These are phyloP conservation scores for Candida gigantensis DNA, from an alignment of 1,139 yeast species.

Conservation along the genomic window DNA sequence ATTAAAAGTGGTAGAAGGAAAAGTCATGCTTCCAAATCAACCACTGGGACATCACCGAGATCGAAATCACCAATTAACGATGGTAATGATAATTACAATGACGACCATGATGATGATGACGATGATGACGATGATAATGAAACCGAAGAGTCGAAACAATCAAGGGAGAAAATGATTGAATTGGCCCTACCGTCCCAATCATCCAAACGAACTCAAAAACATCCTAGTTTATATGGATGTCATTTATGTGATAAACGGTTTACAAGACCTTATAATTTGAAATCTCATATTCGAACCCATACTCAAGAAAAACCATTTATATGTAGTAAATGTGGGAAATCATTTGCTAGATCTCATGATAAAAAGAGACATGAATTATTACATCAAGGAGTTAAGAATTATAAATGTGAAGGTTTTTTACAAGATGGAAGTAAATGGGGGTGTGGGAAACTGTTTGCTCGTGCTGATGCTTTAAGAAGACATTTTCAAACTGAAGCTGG, in stretches of 20 bases:
- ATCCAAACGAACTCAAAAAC: slow-evolving; percentile 64
- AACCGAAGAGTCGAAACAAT: slow-evolving; percentile 16
- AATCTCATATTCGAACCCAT: slow-evolving; percentile 90
- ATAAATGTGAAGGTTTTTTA: slow-evolving; percentile 75
- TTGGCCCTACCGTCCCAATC: slow-evolving; percentile 55
- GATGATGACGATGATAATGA: slow-evolving; percentile 19
- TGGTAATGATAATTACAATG: no score
- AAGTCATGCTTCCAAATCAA: slow-evolving; percentile 27
- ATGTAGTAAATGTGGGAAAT: slow-evolving; percentile 86
- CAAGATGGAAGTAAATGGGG: slow-evolving; percentile 77
- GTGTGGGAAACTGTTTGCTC: slow-evolving; percentile 88
- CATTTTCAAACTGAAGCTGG: slow-evolving; percentile 97
- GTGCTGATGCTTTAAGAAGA: slow-evolving; percentile 93
- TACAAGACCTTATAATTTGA: slow-evolving; percentile 88
- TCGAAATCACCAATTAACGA: slow-evolving; percentile 15
- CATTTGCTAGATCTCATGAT: slow-evolving; percentile 96
- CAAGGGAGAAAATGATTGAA: slow-evolving; percentile 63
- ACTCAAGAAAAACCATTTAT: slow-evolving; percentile 91
- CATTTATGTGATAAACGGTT: slow-evolving; percentile 82
- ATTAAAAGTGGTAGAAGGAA: slow-evolving; percentile 36
- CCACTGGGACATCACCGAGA: slow-evolving; percentile 18
- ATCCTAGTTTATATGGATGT: slow-evolving; percentile 81
- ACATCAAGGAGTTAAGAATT: slow-evolving; percentile 88
- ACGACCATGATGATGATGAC: slow-evolving; percentile 17
- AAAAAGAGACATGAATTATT: slow-evolving; percentile 90